phyloP scores from a whole-genome alignment of 1,284 basidiomycete genomes.

The Pholiota adiposa region DNA sequence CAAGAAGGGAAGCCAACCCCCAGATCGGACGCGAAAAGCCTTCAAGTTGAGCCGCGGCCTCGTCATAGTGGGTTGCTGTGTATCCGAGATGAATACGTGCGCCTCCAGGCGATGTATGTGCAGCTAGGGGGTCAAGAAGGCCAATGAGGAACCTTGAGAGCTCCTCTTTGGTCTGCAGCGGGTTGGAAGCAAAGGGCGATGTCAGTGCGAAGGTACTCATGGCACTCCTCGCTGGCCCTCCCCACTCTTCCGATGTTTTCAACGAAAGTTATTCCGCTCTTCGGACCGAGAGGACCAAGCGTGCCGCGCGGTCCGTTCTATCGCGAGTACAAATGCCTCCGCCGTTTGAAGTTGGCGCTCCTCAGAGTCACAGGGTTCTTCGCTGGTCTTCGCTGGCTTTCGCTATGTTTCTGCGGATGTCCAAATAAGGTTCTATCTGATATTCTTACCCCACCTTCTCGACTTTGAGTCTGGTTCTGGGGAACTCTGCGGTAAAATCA shows the following conservation, averaged over 20 bases:
- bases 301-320: not conserved
- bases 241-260: not conserved
- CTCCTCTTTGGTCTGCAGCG: constrained; percentile 61
- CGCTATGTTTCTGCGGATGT: too few relatives aligned
- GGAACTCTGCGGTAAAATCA: too few relatives aligned
- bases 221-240: not conserved
- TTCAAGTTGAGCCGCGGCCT: constrained; percentile 74
- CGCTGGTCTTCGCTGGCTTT: too few relatives aligned
- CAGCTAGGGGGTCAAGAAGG: constrained; percentile 67
- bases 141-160: constrained; percentile 57
- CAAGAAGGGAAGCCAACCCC: constrained; percentile 71
- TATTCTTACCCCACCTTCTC: too few relatives aligned
- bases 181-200: constrained; percentile 58
- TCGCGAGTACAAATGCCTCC: too few relatives aligned
- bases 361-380: too few relatives aligned
- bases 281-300: not conserved
- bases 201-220: constrained; percentile 36
- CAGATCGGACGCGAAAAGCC: constrained; percentile 79
- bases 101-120: constrained; percentile 75
- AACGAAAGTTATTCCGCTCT: not conserved
- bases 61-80: constrained; percentile 79
- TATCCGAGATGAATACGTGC: constrained; percentile 72
- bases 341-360: too few relatives aligned
- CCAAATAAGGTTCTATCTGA: too few relatives aligned
- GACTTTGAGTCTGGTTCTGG: too few relatives aligned